Conservation (phyloP, 2,329 filamentous ascomycete species). For the Nothophaeocryptopus gaeumannii region DNA sequence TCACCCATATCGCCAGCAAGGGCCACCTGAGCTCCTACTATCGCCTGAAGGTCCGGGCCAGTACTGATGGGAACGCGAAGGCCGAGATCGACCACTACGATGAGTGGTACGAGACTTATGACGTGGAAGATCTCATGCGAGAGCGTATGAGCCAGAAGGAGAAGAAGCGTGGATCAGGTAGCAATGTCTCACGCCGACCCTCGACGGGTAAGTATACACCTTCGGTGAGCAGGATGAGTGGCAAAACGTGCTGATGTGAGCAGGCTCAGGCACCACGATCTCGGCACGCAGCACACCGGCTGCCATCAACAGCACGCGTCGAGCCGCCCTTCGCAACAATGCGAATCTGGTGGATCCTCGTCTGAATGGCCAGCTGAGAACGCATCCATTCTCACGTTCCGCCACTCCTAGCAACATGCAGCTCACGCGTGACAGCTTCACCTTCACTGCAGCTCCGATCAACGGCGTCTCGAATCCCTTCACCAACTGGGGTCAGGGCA, state of each 20-base stretch:
- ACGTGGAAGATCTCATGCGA: constrained; percentile 69
- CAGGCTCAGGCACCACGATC: constrained; percentile 6
- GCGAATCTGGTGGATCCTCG: constrained; percentile 31
- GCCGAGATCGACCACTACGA: constrained; percentile 66
- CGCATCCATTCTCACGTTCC: constrained; percentile 28
- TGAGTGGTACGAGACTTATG: constrained; percentile 71
- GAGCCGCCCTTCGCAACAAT: constrained; percentile 25
- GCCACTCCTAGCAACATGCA: constrained; percentile 13
- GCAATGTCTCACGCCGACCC: constrained; percentile 15
- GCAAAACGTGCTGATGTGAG: no score
- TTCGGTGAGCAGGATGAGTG: no score
- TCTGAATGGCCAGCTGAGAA: constrained; percentile 27
- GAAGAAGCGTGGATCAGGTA: constrained; percentile 42
- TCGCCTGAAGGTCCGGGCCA: constrained; percentile 71
- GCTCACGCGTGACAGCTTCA: no score
- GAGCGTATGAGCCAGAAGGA: constrained; percentile 77
- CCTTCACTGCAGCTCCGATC: no score
- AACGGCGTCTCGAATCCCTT: no score
- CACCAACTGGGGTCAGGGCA: constrained; percentile 32
- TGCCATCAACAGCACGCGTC: constrained; percentile 7
- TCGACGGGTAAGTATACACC: constrained; percentile 17
- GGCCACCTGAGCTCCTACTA: constrained; percentile 84
- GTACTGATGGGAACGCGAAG: constrained; percentile 57
- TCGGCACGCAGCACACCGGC: constrained; percentile 28
- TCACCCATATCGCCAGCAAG: constrained; percentile 91